Evolutionary conservation across 192 early-diverging fungal genomes (phyloP).

Genomic region (Entomortierella beljakovae): DNA sequence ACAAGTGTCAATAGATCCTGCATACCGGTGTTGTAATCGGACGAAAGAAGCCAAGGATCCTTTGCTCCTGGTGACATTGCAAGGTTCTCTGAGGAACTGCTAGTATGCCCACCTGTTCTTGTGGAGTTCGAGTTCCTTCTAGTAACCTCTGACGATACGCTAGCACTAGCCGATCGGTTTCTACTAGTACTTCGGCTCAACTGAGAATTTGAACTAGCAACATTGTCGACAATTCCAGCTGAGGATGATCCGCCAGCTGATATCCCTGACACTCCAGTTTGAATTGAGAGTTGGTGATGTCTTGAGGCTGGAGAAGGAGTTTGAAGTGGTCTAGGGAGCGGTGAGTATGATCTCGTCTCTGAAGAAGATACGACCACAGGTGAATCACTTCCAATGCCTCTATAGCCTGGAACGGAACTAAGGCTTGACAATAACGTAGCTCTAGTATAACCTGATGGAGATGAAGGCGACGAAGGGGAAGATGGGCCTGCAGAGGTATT

Average conservation of each 20-base stretch:
- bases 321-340: constrained; percentile 27
- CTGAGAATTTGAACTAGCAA: neutral
- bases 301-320: constrained; percentile 34
- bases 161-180: constrained; percentile 38
- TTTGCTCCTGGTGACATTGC: neutral
- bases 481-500: constrained; percentile 2
- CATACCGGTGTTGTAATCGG: constrained; percentile 52
- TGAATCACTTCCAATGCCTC: constrained; percentile 2
- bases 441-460: constrained; percentile 6
- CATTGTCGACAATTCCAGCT: constrained; percentile 6
- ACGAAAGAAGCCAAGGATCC: constrained; percentile 42
- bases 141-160: constrained; percentile 19
- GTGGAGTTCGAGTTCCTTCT: constrained; percentile 2
- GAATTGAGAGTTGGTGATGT: constrained; percentile 37
- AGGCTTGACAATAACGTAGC: constrained; percentile 14
- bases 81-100: constrained; percentile 7
- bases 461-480: constrained; percentile 7
- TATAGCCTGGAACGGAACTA: neutral
- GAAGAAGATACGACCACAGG: constrained; percentile 17
- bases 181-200: constrained; percentile 10
- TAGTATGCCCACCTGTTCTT: neutral
- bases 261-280: constrained; percentile 11
- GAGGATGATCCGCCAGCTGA: constrained; percentile 18
- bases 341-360: constrained; percentile 25
- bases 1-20: constrained; percentile 45